Percentiles rank a stretch among this genome's conserved stretches.
phyloP scores from a whole-genome alignment of 2,329 filamentous ascomycete species.

The Didymella lethalis region DNA sequence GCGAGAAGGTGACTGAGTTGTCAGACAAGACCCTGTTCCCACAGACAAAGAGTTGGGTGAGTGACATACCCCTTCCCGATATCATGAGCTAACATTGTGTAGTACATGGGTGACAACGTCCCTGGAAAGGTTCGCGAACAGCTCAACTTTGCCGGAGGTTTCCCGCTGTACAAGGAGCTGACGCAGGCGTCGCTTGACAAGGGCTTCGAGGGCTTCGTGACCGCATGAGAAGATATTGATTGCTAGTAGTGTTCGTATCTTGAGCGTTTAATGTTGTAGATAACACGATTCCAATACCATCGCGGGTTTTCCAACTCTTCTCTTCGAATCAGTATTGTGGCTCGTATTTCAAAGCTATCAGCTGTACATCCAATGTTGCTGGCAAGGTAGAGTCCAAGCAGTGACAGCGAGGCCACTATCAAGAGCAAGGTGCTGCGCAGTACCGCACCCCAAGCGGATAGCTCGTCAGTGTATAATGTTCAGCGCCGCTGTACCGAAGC shows the following conservation, averaged over 20 bases:
- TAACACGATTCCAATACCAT: not conserved
- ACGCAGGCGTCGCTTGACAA: constrained; percentile 51
- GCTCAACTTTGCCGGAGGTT: constrained; percentile 55
- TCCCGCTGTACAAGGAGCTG: constrained; percentile 52
- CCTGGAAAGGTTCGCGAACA: constrained; percentile 57
- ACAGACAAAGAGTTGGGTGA: constrained; percentile 6
- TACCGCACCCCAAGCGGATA: not conserved
- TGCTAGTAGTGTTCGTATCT: not conserved
- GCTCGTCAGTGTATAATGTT: not conserved
- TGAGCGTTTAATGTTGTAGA: constrained; percentile 9
- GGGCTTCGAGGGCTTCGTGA: constrained; percentile 47
- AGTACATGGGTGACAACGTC: constrained; percentile 57
- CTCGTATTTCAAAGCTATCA: not conserved
- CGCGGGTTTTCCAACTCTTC: not conserved
- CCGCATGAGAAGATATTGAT: constrained; percentile 26
- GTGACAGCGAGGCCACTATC: not conserved
- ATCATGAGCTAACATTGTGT: constrained; percentile 28
- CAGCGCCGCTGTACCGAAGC: not conserved
- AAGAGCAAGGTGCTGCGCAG: not conserved
- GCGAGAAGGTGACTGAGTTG: constrained; percentile 50
- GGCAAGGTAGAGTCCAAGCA: not conserved
- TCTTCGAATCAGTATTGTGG: not conserved
- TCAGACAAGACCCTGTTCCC: constrained; percentile 54
- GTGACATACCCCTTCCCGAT: not conserved
- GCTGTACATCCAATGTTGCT: not conserved